These are phyloP conservation scores for Hirschioporus abietinus DNA, from an alignment of 768 basidiomycete genomes.

Conservation along the genomic window DNA sequence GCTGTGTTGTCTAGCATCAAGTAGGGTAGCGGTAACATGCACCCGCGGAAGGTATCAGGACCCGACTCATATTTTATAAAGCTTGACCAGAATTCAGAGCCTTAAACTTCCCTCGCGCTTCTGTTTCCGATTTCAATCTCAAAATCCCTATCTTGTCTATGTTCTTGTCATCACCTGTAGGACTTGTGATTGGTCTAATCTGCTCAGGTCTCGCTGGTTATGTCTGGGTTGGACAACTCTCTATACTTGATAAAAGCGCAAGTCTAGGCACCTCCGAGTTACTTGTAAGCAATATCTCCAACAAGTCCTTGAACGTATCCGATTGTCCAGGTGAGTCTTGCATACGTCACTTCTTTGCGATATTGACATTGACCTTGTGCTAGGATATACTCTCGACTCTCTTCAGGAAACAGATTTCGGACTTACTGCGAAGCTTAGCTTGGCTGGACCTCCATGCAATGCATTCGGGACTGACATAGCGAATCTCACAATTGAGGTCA, in stretches of 20 bases:
- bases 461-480: constrained; percentile 23
- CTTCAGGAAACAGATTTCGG: constrained; percentile 14
- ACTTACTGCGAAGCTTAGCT: constrained; percentile 14
- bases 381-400: background rate
- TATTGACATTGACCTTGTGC: background rate
- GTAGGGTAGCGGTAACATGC: background rate
- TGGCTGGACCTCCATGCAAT: constrained; percentile 21
- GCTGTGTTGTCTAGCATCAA: background rate
- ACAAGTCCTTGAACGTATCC: constrained; percentile 25
- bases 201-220: background rate
- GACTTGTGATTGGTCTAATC: background rate
- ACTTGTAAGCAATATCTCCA: background rate
- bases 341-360: background rate
- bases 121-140: background rate
- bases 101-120: background rate
- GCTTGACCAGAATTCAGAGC: background rate
- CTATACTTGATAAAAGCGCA: no score
- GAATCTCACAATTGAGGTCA: constrained; percentile 36
- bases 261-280: no score
- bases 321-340: constrained; percentile 24
- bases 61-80: background rate
- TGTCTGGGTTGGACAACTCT: background rate
- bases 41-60: background rate
- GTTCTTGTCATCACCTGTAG: background rate
- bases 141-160: background rate